phyloP scores from a whole-genome alignment of 495 filamentous ascomycete species.

The Penicillium diatomitis region DNA sequence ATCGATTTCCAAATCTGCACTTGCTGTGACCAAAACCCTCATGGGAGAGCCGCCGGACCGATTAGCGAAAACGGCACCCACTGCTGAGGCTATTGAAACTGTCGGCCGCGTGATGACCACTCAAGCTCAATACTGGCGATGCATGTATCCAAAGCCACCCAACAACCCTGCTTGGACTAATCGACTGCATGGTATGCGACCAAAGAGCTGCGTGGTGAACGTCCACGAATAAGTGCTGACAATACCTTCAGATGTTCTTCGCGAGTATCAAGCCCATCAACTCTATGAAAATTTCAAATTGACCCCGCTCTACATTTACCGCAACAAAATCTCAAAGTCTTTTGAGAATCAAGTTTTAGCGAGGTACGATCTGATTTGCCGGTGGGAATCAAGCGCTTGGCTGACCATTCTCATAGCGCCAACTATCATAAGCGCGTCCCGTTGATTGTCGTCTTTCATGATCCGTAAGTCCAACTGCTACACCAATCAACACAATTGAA shows the following conservation, averaged over 20 bases:
- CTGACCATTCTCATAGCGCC: constrained; percentile 24
- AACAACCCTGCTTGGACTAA: constrained; percentile 28
- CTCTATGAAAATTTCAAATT: constrained; percentile 65
- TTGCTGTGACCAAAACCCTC: constrained; percentile 83
- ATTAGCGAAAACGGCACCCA: constrained; percentile 40
- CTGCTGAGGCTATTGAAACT: constrained; percentile 35
- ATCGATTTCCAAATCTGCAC: constrained; percentile 83
- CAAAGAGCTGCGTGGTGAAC: background rate
- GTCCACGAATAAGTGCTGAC: too few species aligned
- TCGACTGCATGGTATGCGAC: constrained; percentile 44
- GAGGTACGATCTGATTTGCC: constrained; percentile 41
- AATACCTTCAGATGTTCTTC: constrained; percentile 52
- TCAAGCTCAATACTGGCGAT: constrained; percentile 51
- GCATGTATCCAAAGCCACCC: constrained; percentile 44
- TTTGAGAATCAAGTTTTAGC: constrained; percentile 85
- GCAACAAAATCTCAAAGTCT: constrained; percentile 59
- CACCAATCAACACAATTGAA: too few species aligned
- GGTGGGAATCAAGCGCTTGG: background rate
- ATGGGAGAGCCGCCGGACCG: constrained; percentile 90
- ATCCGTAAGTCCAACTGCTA: constrained; percentile 49
- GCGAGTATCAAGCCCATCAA: constrained; percentile 58
- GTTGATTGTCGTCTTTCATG: constrained; percentile 71
- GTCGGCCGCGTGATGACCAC: constrained; percentile 45
- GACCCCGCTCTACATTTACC: constrained; percentile 63
- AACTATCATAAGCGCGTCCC: constrained; percentile 45